These are phyloP conservation scores for Suillus spraguei DNA, from an alignment of 768 basidiomycete genomes.

Conservation along the genomic window DNA sequence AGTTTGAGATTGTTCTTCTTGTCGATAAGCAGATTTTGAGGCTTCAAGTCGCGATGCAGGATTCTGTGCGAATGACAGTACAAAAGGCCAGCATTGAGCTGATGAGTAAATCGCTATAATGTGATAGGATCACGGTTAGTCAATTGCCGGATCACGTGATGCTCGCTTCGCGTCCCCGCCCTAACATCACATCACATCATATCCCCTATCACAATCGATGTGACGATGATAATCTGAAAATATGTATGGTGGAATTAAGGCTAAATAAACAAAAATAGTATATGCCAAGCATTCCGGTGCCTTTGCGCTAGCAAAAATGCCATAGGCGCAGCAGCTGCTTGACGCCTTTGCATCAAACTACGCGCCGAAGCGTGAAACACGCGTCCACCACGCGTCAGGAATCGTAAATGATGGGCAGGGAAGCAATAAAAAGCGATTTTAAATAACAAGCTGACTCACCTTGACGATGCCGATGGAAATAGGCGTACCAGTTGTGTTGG, in stretches of 20 bases:
- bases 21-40: conserved; percentile 94
- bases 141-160: conserved; percentile 33
- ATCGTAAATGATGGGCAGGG: conserved; percentile 12
- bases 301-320: background rate
- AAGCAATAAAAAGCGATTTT: background rate
- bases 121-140: conserved; percentile 6
- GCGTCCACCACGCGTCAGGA: conserved; percentile 35
- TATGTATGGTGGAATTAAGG: conserved; percentile 4
- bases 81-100: conserved; percentile 87
- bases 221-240: conserved; percentile 18
- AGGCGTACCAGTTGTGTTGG: conserved; percentile 70
- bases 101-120: conserved; percentile 91
- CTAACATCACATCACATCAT: conserved; percentile 4
- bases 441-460: conserved; percentile 48
- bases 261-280: background rate
- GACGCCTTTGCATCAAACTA: conserved; percentile 16
- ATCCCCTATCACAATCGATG: conserved; percentile 22
- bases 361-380: conserved; percentile 12
- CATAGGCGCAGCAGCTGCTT: conserved; percentile 6
- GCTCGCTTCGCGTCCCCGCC: conserved; percentile 19
- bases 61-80: conserved; percentile 97
- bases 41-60: conserved; percentile 96
- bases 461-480: conserved; percentile 77
- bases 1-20: conserved; percentile 89
- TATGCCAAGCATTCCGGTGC: background rate